phyloP scores from a whole-genome alignment of 225 moss, liverwort and hornwort genomes.

The Ulota crispa region DNA sequence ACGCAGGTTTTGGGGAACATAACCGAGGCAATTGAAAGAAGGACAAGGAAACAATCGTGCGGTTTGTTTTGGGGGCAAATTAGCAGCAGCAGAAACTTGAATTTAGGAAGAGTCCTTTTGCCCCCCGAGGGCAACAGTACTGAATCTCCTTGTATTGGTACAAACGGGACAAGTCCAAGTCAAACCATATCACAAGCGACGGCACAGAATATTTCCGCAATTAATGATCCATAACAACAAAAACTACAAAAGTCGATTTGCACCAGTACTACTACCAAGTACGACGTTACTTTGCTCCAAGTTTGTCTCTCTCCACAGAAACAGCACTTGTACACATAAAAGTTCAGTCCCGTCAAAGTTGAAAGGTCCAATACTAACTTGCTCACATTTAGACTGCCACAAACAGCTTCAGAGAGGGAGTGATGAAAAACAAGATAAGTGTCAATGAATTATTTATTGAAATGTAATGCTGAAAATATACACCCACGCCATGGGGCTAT shows the following conservation, averaged over 20 bases:
- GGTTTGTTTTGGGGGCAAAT: background rate
- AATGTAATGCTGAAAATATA: slow-evolving; percentile 24
- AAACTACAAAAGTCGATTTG: background rate
- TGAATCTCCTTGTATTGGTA: background rate
- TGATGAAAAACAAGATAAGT: background rate
- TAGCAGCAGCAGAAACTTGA: background rate
- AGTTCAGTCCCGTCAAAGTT: too few relatives aligned
- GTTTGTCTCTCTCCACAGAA: too few relatives aligned
- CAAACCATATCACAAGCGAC: slow-evolving; percentile 34
- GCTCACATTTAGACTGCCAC: too few relatives aligned
- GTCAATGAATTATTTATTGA: slow-evolving; percentile 27
- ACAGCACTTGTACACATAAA: too few relatives aligned
- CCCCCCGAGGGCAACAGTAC: background rate
- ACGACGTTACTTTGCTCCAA: background rate
- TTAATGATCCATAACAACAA: slow-evolving; percentile 17
- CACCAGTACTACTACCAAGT: background rate
- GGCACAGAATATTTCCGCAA: slow-evolving; percentile 14
- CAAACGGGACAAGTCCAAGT: slow-evolving; percentile 19
- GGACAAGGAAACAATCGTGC: background rate
- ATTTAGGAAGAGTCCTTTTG: background rate
- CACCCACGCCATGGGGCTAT: slow-evolving; percentile 53
- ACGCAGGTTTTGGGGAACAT: fast-evolving
- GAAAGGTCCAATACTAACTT: too few relatives aligned
- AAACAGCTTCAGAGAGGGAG: too few relatives aligned
- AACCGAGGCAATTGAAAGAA: background rate